Evolutionary conservation across 768 basidiomycete species (phyloP).

Genomic region (Tricholoma furcatifolium): DNA sequence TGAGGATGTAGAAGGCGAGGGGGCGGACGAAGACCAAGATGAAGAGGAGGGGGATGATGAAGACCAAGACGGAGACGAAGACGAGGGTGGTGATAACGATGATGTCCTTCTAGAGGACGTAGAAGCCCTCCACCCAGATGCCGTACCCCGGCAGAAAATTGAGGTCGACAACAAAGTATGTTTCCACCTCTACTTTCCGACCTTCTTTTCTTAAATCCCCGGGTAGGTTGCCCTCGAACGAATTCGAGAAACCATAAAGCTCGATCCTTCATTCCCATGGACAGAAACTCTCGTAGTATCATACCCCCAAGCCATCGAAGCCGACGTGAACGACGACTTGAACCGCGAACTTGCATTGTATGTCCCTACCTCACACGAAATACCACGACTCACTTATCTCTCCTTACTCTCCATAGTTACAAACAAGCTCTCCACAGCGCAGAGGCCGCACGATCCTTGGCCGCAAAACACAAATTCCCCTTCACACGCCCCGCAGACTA

Average conservation of each 20-base stretch:
- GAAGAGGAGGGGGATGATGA: constrained; percentile 34
- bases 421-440: constrained; percentile 90
- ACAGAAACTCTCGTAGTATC: constrained; percentile 76
- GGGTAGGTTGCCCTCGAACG: constrained; percentile 72
- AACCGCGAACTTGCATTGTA: constrained; percentile 96
- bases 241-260: constrained; percentile 73
- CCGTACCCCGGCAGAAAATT: constrained; percentile 77
- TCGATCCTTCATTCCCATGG: constrained; percentile 77
- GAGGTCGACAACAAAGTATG: constrained; percentile 79
- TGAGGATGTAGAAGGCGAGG: constrained; percentile 34
- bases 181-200: constrained; percentile 8
- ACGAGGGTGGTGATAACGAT: constrained; percentile 37
- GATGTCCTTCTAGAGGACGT: constrained; percentile 68
- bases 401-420: constrained; percentile 55
- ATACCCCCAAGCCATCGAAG: constrained; percentile 71
- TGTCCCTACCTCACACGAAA: constrained; percentile 27
- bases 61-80: constrained; percentile 39
- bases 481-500: constrained; percentile 93
- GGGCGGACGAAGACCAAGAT: constrained; percentile 36
- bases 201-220: not conserved
- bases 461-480: constrained; percentile 73
- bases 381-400: not conserved
- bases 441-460: constrained; percentile 72
- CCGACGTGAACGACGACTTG: constrained; percentile 84
- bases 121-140: constrained; percentile 77